Conservation (phyloP, 2,329 filamentous ascomycete species). For the Colletotrichum sp. region DNA sequence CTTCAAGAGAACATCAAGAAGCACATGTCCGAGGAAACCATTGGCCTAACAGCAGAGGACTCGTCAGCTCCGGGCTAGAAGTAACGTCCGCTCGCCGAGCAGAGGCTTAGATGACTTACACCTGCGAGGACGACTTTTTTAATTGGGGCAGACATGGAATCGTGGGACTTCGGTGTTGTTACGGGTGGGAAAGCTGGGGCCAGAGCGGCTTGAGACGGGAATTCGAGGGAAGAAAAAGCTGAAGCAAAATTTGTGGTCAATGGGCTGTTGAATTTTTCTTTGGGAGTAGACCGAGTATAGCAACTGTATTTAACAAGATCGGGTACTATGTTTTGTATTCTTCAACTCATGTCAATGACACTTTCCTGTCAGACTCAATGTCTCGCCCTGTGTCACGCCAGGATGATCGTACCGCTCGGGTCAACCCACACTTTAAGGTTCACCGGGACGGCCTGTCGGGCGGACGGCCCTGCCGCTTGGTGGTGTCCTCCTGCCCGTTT, state of each 20-base stretch:
- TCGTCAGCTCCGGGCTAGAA: neutral
- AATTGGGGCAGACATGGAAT: neutral
- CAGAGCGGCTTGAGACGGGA: neutral
- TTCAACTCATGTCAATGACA: neutral
- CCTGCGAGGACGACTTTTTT: neutral
- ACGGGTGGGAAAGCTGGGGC: neutral
- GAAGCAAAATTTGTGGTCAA: neutral
- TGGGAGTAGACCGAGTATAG: neutral
- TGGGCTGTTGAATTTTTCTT: neutral
- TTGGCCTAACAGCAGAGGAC: slow-evolving; percentile 28
- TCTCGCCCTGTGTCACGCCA: neutral
- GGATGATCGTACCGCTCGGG: neutral
- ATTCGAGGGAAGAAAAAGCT: neutral
- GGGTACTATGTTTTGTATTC: neutral
- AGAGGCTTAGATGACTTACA: neutral
- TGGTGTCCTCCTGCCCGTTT: neutral
- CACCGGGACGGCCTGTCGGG: neutral
- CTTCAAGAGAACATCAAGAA: slow-evolving; percentile 33
- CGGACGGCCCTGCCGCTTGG: neutral
- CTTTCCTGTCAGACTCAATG: neutral
- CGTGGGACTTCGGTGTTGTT: neutral
- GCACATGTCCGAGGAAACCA: slow-evolving; percentile 33
- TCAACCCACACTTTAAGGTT: neutral
- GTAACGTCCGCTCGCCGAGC: neutral
- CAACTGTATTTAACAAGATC: neutral